Conservation (phyloP, 306 rosid genomes). For the Mucuna pruriens region DNA sequence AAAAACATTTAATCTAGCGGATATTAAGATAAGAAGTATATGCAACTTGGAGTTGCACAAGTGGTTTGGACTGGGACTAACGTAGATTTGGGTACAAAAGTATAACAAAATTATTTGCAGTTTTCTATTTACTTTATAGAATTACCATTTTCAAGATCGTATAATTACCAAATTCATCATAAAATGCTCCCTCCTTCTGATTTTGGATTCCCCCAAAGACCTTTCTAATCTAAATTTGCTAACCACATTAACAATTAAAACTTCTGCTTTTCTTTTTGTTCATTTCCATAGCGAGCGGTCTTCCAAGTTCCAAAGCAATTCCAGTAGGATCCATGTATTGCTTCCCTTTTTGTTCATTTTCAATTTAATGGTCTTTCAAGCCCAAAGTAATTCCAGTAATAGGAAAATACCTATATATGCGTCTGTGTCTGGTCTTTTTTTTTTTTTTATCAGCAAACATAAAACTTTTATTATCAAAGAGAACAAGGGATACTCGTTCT, state of each 20-base stretch:
- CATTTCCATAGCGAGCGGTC: not conserved
- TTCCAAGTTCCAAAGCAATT: not conserved
- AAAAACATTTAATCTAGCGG: too few relatives aligned
- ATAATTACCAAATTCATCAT: not conserved
- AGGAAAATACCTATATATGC: not conserved
- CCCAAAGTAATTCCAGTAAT: not conserved
- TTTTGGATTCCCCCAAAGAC: not conserved
- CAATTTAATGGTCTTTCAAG: not conserved
- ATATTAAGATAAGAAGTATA: not conserved
- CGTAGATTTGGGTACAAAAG: not conserved
- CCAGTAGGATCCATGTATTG: not conserved
- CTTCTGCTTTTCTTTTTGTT: not conserved
- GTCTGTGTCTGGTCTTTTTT: not conserved
- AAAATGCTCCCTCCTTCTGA: not conserved
- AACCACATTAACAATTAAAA: not conserved
- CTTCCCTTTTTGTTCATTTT: not conserved
- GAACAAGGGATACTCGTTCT: too few relatives aligned
- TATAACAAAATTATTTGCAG: not conserved
- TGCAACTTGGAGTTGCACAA: not conserved
- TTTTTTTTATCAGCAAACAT: too few relatives aligned
- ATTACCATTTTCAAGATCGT: constrained; percentile 11
- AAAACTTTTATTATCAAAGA: too few relatives aligned
- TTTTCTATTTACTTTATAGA: not conserved
- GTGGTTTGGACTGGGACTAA: not conserved
- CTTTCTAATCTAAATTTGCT: not conserved